Base-by-base conservation (phyloP, 2,329 filamentous ascomycete genomes). In the Sphaerostilbella broomeana region DNA sequence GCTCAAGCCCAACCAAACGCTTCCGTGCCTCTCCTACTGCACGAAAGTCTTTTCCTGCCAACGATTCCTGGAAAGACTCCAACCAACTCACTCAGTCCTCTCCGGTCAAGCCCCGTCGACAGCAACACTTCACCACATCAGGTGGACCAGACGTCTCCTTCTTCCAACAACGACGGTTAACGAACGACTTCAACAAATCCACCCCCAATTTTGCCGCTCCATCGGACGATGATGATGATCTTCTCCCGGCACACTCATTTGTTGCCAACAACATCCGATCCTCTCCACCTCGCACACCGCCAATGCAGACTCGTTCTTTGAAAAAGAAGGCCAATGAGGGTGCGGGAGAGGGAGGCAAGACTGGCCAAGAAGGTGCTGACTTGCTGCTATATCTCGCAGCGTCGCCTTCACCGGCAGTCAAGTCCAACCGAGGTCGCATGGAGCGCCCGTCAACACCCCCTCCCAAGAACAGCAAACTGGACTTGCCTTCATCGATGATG, bases 211-310 rank as follows among this genome's bases (percentile, higher is more conserved):
- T 81, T 61, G 72, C 74, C 20, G 72, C 77, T 31, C 71, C 69
- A 35, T 80, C 79, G 11, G 85, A 92, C 50, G 86, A 94, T 40
- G 89, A 95, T 35, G 87, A 95, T 47, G 79, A 86, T 47, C 78
- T 88, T 40, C 71, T 94, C 2, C 86, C 87, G 4, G 66, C 79
- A 27, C 82, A 85, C 56, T 87, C 84, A 3, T 89, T 89, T 66
- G 73, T 75, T 46, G 55, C 69, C 33, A 75, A 73, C 44, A 72
- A 77, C 52, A 66, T 80, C 38, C 76, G 72, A 32, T 86, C 86
- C n/a, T 94, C 89, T 10, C 88, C 88, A 25, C 88, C 88, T 25
- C 79, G 81, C 43, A 94, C 87, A 34, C 86, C 86, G n/a, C 84
- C 83, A 19, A 77, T 77, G 70, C 73, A 76, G 38, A 71, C 60